Percentiles rank a stretch among this genome's conserved stretches.
Conservation (phyloP, 805 yeast species). For the Ogataea trehaloabstinens region DNA sequence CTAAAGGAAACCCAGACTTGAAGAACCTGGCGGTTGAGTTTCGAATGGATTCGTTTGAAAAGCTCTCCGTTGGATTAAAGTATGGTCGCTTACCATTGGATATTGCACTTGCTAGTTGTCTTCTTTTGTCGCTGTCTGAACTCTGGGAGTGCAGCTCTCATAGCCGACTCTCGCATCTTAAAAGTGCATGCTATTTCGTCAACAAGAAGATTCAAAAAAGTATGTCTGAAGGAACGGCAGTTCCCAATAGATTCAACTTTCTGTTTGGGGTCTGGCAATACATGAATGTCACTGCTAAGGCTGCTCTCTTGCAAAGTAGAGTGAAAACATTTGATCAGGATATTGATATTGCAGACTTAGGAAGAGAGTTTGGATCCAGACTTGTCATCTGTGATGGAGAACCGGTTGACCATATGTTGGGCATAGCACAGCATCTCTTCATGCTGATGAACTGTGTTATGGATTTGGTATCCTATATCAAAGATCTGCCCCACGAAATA, state of each 20-base stretch:
- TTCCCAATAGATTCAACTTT: conserved; percentile 11
- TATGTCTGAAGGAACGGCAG: neutral
- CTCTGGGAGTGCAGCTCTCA: conserved; percentile 11
- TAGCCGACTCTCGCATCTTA: conserved; percentile 13
- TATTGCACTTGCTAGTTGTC: conserved; percentile 13
- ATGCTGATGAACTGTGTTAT: conserved; percentile 12
- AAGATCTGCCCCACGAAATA: conserved; percentile 7
- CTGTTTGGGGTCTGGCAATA: conserved; percentile 23
- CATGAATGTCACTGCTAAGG: conserved; percentile 17
- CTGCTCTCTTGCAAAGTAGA: conserved; percentile 7
- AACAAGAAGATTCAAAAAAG: conserved; percentile 10
- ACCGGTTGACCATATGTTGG: conserved; percentile 21
- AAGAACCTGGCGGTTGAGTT: conserved; percentile 11
- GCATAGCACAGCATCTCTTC: conserved; percentile 15
- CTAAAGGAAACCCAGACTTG: conserved; percentile 7
- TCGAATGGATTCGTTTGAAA: conserved; percentile 9
- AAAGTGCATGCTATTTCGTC: conserved; percentile 15
- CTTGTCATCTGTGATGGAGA: conserved; percentile 18
- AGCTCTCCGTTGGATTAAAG: conserved; percentile 12
- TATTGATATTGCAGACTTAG: conserved; percentile 2
- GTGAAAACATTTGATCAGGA: conserved; percentile 2
- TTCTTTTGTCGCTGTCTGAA: conserved; percentile 16
- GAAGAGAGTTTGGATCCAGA: conserved; percentile 1
- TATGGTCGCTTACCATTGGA: conserved; percentile 10
- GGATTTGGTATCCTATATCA: conserved; percentile 12